These are phyloP conservation scores for Blastomyces silverae DNA, from an alignment of 2,329 filamentous ascomycete species.

Conservation along the genomic window DNA sequence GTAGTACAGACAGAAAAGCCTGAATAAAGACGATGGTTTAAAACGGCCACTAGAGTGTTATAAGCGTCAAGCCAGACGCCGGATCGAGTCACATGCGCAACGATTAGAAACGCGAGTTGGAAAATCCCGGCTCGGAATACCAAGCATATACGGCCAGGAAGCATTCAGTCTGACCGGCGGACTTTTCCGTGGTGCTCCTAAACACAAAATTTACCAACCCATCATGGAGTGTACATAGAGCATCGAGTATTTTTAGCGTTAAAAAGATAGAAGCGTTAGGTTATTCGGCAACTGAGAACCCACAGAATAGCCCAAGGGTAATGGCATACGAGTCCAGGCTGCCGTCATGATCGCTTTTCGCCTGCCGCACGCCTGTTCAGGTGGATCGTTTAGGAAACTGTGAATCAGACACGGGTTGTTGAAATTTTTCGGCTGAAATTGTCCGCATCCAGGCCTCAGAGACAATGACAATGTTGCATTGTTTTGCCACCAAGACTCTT, in stretches of 20 bases:
- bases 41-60: conserved; percentile 6
- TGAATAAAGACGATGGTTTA: conserved; percentile 2
- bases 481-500: neutral
- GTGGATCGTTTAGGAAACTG: neutral
- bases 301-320: neutral
- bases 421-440: neutral
- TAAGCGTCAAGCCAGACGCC: neutral
- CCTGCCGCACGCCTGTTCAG: neutral
- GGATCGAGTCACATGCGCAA: conserved; percentile 11
- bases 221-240: neutral
- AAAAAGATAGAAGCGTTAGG: neutral
- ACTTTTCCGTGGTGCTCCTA: neutral
- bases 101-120: conserved; percentile 2
- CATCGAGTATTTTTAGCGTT: neutral
- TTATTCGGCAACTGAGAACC: neutral
- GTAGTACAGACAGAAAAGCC: neutral
- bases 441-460: neutral
- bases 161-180: neutral
- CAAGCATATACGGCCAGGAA: neutral
- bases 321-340: neutral
- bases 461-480: neutral
- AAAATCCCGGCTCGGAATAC: conserved; percentile 4
- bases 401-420: neutral
- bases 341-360: neutral
- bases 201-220: neutral